Evolutionary conservation across 2,329 filamentous ascomycete species (phyloP), one percentile per base, ranked within the genome.

Genomic region (Trichoderma sp.): DNA sequence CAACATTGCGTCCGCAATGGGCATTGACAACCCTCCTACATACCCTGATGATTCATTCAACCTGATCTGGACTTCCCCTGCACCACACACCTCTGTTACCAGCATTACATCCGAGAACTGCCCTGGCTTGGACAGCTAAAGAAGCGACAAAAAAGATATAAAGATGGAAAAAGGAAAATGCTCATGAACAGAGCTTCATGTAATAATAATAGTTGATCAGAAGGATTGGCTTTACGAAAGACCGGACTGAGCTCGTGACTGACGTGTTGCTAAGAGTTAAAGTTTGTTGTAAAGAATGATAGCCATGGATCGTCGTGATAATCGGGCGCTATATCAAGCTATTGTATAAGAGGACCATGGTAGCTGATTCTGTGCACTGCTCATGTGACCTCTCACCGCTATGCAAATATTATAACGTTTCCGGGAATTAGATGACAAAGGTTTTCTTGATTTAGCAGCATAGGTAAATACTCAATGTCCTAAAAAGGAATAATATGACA

Each of bases 51-150:
- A 83, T 69, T 76, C 79, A 1, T 89, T 80, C 63, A 80, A 89
- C 72, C 72, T 87, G 19, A 88, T 89, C 71, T 89, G 87, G 87
- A 87, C 83, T 0, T 81, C 86, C 71, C 85, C 85, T 3, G 78
- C 79, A 2, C 81, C 83, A 4, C 89, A 88, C 74, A 76, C 72
- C 1, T 71, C 76, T 19, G 83, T 89, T 61, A 82, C 81, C 0
- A 73, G 76, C 0, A 76, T 79, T 31, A 83, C 81, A 0, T 85
- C 82, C 6, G 86, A 89, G 77, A 75, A 82, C 60, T 89, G 87
- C 68, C 81, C 85, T 0, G 86, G 86, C 0, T 73, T 89, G 69
- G 86, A 88, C 47, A 65, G 16, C 35, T 59, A 67, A 40, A 6
- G 19, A 19, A 63, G 16, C 5, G 4, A 5, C 11, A 37, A 35